A percentile compares a stretch with the other conserved stretches of the same genome.
phyloP scores from a whole-genome alignment of 2,329 filamentous ascomycete species.

The Hypoxylon sp. region DNA sequence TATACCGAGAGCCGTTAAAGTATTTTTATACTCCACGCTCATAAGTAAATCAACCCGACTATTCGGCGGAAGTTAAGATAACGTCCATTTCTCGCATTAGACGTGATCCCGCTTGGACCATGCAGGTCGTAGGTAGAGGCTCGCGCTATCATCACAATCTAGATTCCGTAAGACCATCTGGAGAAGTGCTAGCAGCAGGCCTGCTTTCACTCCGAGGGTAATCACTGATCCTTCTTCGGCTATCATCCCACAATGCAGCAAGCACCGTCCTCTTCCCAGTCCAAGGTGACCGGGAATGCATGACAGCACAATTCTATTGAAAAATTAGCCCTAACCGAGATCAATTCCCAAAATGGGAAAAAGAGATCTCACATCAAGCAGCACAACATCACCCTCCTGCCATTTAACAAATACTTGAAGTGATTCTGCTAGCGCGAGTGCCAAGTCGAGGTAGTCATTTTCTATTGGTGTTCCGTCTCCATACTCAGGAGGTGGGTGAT shows the following conservation, averaged over 20 bases:
- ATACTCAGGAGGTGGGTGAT: conserved; percentile 55
- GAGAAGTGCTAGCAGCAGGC: background rate
- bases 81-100: no score
- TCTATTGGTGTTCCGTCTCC: conserved; percentile 53
- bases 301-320: conserved; percentile 54
- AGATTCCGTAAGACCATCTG: background rate
- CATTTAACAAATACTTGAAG: conserved; percentile 51
- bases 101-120: no score
- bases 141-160: background rate
- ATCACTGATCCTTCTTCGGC: conserved; percentile 24
- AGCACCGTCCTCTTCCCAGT: conserved; percentile 53
- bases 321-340: background rate
- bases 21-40: no score
- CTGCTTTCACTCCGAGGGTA: conserved; percentile 13
- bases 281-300: conserved; percentile 55
- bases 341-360: background rate
- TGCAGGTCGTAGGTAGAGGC: background rate
- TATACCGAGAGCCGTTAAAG: background rate
- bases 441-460: conserved; percentile 51
- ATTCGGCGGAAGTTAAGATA: no score
- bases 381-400: conserved; percentile 53
- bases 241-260: conserved; percentile 54
- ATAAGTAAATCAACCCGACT: no score
- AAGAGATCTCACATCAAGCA: conserved; percentile 51
- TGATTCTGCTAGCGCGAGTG: conserved; percentile 50